These are phyloP conservation scores for Diaporthe destruens DNA, from an alignment of 2,329 filamentous ascomycete genomes.

Conservation along the genomic window DNA sequence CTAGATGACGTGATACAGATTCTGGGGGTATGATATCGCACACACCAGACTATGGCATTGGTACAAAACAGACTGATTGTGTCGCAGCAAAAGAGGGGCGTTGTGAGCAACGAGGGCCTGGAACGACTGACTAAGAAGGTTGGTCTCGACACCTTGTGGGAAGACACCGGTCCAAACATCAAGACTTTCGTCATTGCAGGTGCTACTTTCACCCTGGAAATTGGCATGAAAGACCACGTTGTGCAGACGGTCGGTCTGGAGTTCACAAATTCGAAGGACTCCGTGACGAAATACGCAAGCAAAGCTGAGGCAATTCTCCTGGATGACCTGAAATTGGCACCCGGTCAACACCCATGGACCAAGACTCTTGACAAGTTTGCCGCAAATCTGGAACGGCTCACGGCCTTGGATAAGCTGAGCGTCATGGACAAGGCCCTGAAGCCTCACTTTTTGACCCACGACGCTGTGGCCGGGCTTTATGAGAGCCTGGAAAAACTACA, in stretches of 20 bases:
- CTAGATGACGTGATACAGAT: constrained; percentile 64
- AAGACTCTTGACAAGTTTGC: constrained; percentile 79
- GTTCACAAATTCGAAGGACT: constrained; percentile 71
- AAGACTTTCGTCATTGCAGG: constrained; percentile 73
- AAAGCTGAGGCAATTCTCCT: constrained; percentile 75
- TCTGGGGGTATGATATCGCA: constrained; percentile 57
- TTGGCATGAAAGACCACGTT: constrained; percentile 71
- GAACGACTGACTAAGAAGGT: constrained; percentile 76
- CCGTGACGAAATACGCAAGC: constrained; percentile 70
- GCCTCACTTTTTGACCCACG: constrained; percentile 79
- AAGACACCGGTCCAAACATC: constrained; percentile 60
- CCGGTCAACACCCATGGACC: constrained; percentile 73
- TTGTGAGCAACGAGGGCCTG: constrained; percentile 81
- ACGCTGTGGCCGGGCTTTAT: constrained; percentile 81
- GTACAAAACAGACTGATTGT: constrained; percentile 48
- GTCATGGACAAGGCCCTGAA: constrained; percentile 53
- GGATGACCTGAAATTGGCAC: constrained; percentile 71
- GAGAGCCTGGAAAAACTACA: constrained; percentile 77
- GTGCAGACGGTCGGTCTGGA: constrained; percentile 73
- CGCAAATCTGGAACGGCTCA: constrained; percentile 77
- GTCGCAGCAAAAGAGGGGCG: constrained; percentile 62
- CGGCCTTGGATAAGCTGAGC: constrained; percentile 79
- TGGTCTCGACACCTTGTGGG: constrained; percentile 75
- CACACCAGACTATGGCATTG: constrained; percentile 49
- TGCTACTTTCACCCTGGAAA: constrained; percentile 70